Conservation (phyloP, 306 rosid genomes). For the Corylus heterophylla region DNA sequence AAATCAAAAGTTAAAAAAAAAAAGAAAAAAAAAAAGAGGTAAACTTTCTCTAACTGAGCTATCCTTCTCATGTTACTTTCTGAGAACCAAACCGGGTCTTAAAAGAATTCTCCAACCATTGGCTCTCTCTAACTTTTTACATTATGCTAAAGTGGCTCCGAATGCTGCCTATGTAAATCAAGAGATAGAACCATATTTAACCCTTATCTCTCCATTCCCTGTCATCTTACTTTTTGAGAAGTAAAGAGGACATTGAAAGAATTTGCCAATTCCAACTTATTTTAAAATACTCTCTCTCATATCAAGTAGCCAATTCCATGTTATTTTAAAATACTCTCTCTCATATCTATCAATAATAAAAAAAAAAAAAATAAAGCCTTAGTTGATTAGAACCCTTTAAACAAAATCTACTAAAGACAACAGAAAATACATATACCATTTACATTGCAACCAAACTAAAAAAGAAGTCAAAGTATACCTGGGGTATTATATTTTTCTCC, state of each 20-base stretch:
- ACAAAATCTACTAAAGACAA: background rate
- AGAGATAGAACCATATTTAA: background rate
- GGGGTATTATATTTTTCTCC: conserved; percentile 99
- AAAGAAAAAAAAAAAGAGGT: background rate
- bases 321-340: background rate
- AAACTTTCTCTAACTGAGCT: background rate
- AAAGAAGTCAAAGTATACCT: conserved; percentile 49
- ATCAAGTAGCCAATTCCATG: too few relatives aligned
- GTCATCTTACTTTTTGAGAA: background rate
- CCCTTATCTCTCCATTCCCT: background rate
- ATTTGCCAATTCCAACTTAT: background rate
- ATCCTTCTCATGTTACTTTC: background rate
- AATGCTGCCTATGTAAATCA: background rate
- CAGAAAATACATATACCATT: background rate
- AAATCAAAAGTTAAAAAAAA: background rate
- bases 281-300: background rate
- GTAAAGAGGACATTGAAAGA: background rate
- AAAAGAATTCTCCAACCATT: background rate
- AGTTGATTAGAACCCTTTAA: background rate
- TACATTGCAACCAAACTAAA: background rate
- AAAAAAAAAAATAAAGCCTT: background rate
- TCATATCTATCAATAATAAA: background rate
- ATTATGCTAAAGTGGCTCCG: background rate
- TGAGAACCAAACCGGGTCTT: background rate
- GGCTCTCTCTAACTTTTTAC: background rate